phyloP scores from a whole-genome alignment of 768 basidiomycete genomes.

The Mycena pura region DNA sequence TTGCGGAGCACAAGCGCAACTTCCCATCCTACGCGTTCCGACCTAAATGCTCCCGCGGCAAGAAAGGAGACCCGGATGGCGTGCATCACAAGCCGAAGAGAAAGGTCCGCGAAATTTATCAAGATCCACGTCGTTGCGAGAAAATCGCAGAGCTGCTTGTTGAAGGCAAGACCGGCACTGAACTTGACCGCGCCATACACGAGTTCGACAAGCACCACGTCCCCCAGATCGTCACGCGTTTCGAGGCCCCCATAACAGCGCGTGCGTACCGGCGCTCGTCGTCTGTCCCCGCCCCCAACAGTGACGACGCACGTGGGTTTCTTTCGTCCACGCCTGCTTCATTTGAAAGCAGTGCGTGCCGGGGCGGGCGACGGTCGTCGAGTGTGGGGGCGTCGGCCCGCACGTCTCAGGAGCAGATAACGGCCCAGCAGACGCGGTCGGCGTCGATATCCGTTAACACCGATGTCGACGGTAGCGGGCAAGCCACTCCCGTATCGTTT shows the following conservation, averaged over 20 bases:
- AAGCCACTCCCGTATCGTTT: constrained; percentile 41
- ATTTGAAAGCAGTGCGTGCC: constrained; percentile 5
- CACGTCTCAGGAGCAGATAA: constrained; percentile 22
- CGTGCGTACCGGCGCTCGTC: constrained; percentile 72
- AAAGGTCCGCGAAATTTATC: constrained; percentile 67
- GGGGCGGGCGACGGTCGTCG: constrained; percentile 42
- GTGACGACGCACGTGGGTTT: constrained; percentile 45
- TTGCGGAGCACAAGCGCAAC: constrained; percentile 76
- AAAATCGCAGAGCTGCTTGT: constrained; percentile 72
- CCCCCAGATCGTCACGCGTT: constrained; percentile 71
- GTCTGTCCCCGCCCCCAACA: constrained; percentile 59
- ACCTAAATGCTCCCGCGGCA: constrained; percentile 59
- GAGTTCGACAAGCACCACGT: constrained; percentile 61
- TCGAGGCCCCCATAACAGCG: constrained; percentile 78
- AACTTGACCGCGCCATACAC: constrained; percentile 59
- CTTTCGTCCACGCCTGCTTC: constrained; percentile 34
- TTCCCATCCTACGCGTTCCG: constrained; percentile 81
- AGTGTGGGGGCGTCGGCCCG: constrained; percentile 34
- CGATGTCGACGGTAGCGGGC: constrained; percentile 27
- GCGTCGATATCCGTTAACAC: constrained; percentile 31
- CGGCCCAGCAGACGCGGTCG: constrained; percentile 1
- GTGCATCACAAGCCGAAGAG: constrained; percentile 43
- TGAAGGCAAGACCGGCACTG: constrained; percentile 60
- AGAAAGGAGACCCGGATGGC: constrained; percentile 41
- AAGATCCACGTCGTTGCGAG: constrained; percentile 67